Evolutionary conservation across 345 rosid genomes (phyloP).

Genomic region (Populus nigra): DNA sequence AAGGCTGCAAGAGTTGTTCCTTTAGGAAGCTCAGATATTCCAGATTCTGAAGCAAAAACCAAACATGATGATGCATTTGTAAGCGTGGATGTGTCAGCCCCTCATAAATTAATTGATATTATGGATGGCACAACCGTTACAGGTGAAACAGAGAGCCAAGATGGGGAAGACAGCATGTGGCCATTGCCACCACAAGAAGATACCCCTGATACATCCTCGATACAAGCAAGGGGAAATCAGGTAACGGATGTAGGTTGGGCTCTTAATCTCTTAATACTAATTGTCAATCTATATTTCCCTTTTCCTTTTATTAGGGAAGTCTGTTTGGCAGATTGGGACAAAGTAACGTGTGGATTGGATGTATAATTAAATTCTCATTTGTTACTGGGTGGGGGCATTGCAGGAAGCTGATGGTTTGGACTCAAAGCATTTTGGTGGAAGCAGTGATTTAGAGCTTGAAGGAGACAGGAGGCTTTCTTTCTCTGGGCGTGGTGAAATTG

Average conservation of each 20-base stretch:
- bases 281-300: neutral
- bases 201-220: conserved; percentile 41
- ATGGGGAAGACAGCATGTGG: conserved; percentile 33
- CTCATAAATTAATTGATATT: conserved; percentile 19
- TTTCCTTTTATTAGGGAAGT: conserved; percentile 3
- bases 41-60: conserved; percentile 36
- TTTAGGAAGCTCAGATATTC: conserved; percentile 21
- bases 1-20: conserved; percentile 13
- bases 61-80: conserved; percentile 18
- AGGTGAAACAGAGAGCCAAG: conserved; percentile 26
- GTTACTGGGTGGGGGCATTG: conserved; percentile 89
- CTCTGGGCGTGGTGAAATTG: conserved; percentile 8
- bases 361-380: conserved; percentile 70
- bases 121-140: conserved; percentile 26
- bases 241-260: conserved; percentile 80
- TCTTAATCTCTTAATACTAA: conserved; percentile 40
- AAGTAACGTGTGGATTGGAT: conserved; percentile 29
- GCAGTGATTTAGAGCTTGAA: conserved; percentile 23
- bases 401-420: conserved; percentile 71
- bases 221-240: conserved; percentile 59
- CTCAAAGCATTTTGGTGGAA: conserved; percentile 36
- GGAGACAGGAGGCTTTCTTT: conserved; percentile 13
- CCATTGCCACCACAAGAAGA: conserved; percentile 32
- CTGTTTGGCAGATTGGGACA: conserved; percentile 17
- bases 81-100: conserved; percentile 8